Evolutionary conservation across 73 alveolate species (phyloP).

Genomic region (Paraurostyla sp.): DNA sequence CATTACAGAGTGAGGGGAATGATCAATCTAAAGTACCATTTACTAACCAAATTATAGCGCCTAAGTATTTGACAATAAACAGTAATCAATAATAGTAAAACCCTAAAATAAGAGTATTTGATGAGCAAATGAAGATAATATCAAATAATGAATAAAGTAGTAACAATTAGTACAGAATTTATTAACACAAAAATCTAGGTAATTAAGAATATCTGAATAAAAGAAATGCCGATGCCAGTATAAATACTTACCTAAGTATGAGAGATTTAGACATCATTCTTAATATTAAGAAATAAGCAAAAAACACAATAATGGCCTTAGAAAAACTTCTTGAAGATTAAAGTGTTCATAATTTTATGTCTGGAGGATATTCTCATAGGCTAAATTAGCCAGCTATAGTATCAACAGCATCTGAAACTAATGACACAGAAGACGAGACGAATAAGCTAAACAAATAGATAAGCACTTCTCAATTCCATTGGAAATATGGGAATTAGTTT

Average conservation of each 20-base stretch:
- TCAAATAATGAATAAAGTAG: too few relatives aligned
- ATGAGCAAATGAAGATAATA: too few relatives aligned
- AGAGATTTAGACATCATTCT: constrained; percentile 6
- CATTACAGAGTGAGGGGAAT: too few relatives aligned
- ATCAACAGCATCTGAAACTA: constrained; percentile 31
- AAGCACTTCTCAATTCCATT: not conserved
- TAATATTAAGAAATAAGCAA: not conserved
- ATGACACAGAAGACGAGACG: constrained; percentile 24
- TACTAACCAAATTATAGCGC: too few relatives aligned
- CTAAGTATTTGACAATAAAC: too few relatives aligned
- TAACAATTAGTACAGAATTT: too few relatives aligned
- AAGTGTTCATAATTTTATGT: not conserved
- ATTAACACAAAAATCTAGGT: too few relatives aligned
- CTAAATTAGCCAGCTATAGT: not conserved
- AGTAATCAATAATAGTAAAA: too few relatives aligned
- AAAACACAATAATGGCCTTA: not conserved
- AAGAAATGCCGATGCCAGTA: constrained; percentile 11
- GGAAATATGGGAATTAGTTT: constrained; percentile 9
- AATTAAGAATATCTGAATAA: too few relatives aligned
- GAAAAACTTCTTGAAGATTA: not conserved
- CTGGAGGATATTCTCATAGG: not conserved
- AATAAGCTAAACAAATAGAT: not conserved
- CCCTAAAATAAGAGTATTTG: too few relatives aligned
- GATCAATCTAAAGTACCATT: too few relatives aligned
- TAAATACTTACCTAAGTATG: not conserved